These are phyloP conservation scores for Penicillium glabrum DNA, from an alignment of 2,329 filamentous ascomycete species.

Conservation along the genomic window DNA sequence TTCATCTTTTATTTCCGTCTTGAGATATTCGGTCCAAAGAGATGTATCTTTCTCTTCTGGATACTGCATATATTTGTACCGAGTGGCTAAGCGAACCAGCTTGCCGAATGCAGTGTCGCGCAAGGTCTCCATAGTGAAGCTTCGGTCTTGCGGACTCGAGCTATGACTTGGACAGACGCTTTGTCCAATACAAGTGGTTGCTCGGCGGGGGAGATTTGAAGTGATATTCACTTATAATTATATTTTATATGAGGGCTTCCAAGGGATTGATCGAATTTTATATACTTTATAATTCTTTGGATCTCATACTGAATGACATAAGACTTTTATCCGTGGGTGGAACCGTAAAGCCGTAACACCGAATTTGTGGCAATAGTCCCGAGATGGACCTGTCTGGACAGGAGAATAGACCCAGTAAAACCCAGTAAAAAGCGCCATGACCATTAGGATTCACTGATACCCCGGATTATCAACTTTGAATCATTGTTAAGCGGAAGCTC, in stretches of 20 bases:
- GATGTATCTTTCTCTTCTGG: slow-evolving; percentile 17
- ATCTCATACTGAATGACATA: background rate
- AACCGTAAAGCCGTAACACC: background rate
- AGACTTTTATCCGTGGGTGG: background rate
- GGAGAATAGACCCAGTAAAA: too few relatives aligned
- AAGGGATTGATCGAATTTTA: background rate
- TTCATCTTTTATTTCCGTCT: slow-evolving; percentile 6
- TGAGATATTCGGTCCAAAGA: slow-evolving; percentile 15
- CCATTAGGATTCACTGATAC: too few relatives aligned
- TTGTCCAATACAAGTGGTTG: background rate
- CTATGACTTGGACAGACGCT: background rate
- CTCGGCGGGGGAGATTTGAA: background rate
- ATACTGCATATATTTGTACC: slow-evolving; percentile 12
- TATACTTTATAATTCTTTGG: background rate
- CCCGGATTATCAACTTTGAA: too few relatives aligned
- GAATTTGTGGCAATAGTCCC: background rate
- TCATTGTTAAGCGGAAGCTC: too few relatives aligned
- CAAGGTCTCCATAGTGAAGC: slow-evolving; percentile 13
- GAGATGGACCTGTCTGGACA: too few relatives aligned
- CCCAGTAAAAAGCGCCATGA: too few relatives aligned
- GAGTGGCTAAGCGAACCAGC: slow-evolving; percentile 16
- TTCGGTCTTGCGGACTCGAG: background rate
- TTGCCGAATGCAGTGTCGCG: slow-evolving; percentile 25
- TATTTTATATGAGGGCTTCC: background rate
- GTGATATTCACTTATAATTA: background rate